phyloP scores from a whole-genome alignment of 306 rosid genomes.

The Vigna reflexopilosa region DNA sequence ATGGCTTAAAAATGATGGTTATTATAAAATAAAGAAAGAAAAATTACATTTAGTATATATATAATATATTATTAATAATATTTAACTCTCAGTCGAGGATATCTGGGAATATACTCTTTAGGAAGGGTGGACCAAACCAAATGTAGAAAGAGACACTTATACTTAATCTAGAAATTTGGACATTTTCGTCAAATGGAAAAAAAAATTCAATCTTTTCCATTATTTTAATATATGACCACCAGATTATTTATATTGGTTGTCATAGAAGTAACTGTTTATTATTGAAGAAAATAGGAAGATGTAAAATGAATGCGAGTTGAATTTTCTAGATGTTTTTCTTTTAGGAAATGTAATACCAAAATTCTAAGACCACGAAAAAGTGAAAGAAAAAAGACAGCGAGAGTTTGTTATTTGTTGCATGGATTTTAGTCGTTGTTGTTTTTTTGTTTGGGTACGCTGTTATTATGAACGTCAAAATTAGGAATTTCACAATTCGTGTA shows the following conservation, averaged over 20 bases:
- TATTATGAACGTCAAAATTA: slow-evolving; percentile 43
- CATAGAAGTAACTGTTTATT: not conserved
- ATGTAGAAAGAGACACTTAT: not conserved
- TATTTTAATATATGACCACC: not conserved
- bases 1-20: not conserved
- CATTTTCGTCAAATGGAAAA: not conserved
- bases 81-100: not conserved
- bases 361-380: not conserved
- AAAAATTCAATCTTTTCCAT: not conserved
- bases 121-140: not conserved
- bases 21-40: not conserved
- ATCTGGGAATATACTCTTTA: not conserved
- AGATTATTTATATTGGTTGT: not conserved
- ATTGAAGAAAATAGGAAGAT: slow-evolving; percentile 3
- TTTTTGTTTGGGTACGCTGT: slow-evolving; percentile 23
- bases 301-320: not conserved
- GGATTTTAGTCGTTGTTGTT: not conserved
- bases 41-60: not conserved
- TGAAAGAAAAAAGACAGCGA: not conserved
- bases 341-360: slow-evolving; percentile 26
- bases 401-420: slow-evolving; percentile 33
- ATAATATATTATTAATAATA: not conserved
- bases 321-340: not conserved
- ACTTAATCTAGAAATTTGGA: not conserved
- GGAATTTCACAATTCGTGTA: slow-evolving; percentile 3